Conservation (phyloP, 148 eudicot genomes). For the Linanthus parryae region DNA sequence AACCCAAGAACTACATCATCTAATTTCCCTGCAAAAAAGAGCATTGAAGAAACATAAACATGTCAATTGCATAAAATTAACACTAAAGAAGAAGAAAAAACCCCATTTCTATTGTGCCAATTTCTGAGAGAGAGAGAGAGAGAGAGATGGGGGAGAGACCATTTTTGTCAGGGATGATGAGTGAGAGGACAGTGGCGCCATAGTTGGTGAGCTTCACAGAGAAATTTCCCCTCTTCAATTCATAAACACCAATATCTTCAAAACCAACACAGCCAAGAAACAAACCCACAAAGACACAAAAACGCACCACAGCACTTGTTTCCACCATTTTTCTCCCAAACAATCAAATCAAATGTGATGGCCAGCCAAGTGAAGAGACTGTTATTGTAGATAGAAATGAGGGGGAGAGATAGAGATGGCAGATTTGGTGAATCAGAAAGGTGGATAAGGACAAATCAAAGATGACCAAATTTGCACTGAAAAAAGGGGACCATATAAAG, state of each 20-base stretch:
- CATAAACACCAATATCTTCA: slow-evolving; percentile 26
- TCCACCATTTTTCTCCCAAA: too few species aligned
- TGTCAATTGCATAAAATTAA: not conserved
- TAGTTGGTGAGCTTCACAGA: slow-evolving; percentile 47
- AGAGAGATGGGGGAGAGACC: not conserved
- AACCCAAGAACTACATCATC: slow-evolving; percentile 7
- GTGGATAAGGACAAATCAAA: too few species aligned
- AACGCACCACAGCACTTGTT: too few species aligned
- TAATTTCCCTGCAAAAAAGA: slow-evolving; percentile 1
- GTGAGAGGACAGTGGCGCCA: slow-evolving; percentile 52
- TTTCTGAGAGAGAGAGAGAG: not conserved
- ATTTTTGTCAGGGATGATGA: slow-evolving; percentile 27
- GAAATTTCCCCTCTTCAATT: slow-evolving; percentile 35
- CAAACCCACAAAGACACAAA: too few species aligned
- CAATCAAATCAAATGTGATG: too few species aligned
- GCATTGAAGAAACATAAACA: not conserved
- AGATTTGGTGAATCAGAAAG: too few species aligned
- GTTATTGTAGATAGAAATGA: too few species aligned
- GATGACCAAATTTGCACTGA: too few species aligned
- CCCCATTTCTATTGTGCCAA: not conserved
- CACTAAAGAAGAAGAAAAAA: not conserved
- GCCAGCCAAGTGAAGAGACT: too few species aligned
- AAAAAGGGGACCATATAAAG: too few species aligned
- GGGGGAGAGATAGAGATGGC: too few species aligned
- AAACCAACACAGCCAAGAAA: too few species aligned